phyloP scores from a whole-genome alignment of 1,139 yeast genomes.

The Debaryomycetaceae sp. region DNA sequence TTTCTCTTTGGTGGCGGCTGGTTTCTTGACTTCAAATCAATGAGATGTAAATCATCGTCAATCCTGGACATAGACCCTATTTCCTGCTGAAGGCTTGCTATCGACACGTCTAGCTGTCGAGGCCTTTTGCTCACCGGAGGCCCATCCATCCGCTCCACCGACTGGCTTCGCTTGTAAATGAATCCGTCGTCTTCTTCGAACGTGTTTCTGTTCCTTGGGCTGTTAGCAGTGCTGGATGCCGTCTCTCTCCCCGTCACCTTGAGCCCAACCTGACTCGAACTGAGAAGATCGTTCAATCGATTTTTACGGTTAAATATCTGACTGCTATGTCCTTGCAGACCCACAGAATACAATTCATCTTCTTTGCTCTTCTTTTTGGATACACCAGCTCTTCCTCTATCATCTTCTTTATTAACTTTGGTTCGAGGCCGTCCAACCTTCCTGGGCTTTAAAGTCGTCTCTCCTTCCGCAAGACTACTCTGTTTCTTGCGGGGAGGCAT shows the following conservation, averaged over 20 bases:
- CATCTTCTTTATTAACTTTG: background rate
- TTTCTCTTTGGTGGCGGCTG: slow-evolving; percentile 1
- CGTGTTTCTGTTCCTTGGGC: slow-evolving; percentile 6
- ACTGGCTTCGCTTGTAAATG: slow-evolving; percentile 35
- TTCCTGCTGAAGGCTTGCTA: slow-evolving; percentile 23
- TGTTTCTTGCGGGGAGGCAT: background rate
- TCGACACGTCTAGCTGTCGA: slow-evolving; percentile 24
- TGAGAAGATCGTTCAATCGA: slow-evolving; percentile 23
- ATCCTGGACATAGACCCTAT: slow-evolving; percentile 16
- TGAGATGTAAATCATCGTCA: slow-evolving; percentile 13
- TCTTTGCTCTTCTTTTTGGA: slow-evolving; percentile 2
- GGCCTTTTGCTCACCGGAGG: slow-evolving; percentile 6
- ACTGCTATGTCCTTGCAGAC: slow-evolving; percentile 9
- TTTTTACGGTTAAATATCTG: slow-evolving; percentile 12
- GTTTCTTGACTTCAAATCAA: slow-evolving; percentile 7
- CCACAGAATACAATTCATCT: slow-evolving; percentile 3
- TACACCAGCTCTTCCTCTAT: background rate
- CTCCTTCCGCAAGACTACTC: background rate
- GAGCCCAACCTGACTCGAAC: slow-evolving; percentile 11
- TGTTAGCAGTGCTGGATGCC: slow-evolving; percentile 1
- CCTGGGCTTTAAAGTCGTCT: background rate
- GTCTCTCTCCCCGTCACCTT: slow-evolving; percentile 2
- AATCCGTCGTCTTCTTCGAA: slow-evolving; percentile 49
- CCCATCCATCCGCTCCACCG: slow-evolving; percentile 6
- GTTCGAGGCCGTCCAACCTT: background rate